phyloP scores from a whole-genome alignment of 139 green algal genomes.

The Chlorella sp. region DNA sequence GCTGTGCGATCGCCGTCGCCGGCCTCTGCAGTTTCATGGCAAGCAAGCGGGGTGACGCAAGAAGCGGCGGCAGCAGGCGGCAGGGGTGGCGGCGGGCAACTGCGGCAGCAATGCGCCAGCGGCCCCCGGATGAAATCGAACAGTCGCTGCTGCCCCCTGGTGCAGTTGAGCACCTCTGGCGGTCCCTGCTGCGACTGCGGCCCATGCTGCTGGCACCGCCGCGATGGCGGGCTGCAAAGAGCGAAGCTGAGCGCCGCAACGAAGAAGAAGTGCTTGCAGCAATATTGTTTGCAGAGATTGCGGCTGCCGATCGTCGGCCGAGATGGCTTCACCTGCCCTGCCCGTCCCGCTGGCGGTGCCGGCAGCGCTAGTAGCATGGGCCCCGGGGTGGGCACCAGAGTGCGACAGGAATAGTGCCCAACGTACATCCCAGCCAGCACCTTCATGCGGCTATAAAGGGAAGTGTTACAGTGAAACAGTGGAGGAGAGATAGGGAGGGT shows the following conservation, averaged over 20 bases:
- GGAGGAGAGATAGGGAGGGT: no score
- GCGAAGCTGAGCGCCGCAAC: not conserved
- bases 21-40: not conserved
- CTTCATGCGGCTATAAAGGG: no score
- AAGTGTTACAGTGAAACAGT: no score
- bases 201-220: not conserved
- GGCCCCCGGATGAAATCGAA: not conserved
- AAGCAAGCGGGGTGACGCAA: not conserved
- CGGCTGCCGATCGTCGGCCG: not conserved
- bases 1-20: conserved; percentile 12
- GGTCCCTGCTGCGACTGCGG: conserved; percentile 13
- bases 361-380: no score
- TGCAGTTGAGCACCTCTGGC: not conserved
- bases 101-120: not conserved
- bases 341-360: not conserved
- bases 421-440: no score
- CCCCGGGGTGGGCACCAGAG: no score
- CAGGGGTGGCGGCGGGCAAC: not conserved
- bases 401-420: no score
- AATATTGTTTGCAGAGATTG: not conserved
- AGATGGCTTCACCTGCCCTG: not conserved
- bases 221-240: not conserved
- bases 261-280: not conserved
- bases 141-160: not conserved
- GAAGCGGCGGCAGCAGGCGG: not conserved